These are phyloP conservation scores for Colletotrichum sp. DNA, from an alignment of 2,329 filamentous ascomycete genomes.

Conservation along the genomic window DNA sequence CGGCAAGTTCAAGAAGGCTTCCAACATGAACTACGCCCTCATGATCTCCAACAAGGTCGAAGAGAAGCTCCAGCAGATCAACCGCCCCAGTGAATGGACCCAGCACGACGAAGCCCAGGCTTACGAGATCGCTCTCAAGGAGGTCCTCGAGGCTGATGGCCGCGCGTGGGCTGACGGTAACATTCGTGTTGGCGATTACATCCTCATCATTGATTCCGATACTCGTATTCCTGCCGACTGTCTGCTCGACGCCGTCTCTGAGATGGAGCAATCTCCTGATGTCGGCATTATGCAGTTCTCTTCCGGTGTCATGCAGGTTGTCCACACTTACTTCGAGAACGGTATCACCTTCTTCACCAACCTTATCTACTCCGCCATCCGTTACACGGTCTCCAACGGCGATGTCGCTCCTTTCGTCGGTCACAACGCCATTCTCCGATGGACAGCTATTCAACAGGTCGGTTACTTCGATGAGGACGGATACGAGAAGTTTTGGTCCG, in stretches of 20 bases:
- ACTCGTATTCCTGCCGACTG: slow-evolving; percentile 81
- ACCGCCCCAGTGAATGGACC: slow-evolving; percentile 67
- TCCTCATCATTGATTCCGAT: slow-evolving; percentile 79
- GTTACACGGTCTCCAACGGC: slow-evolving; percentile 77
- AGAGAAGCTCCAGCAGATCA: slow-evolving; percentile 65
- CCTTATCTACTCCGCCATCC: slow-evolving; percentile 78
- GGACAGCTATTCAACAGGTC: slow-evolving; percentile 77
- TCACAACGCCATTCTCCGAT: slow-evolving; percentile 80
- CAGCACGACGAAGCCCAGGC: slow-evolving; percentile 71
- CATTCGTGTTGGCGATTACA: slow-evolving; percentile 85
- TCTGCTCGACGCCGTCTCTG: slow-evolving; percentile 77
- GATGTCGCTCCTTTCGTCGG: slow-evolving; percentile 82
- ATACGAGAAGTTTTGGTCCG: slow-evolving; percentile 83
- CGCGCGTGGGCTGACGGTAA: slow-evolving; percentile 85
- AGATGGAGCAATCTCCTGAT: slow-evolving; percentile 81
- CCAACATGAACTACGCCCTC: slow-evolving; percentile 75
- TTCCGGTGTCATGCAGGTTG: slow-evolving; percentile 81
- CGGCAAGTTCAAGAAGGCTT: slow-evolving; percentile 74
- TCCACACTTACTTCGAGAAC: slow-evolving; percentile 74
- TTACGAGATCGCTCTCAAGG: slow-evolving; percentile 69
- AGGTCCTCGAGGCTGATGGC: slow-evolving; percentile 70
- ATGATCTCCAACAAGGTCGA: slow-evolving; percentile 74
- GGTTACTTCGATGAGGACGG: slow-evolving; percentile 73
- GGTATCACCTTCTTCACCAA: slow-evolving; percentile 76
- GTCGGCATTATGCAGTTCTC: slow-evolving; percentile 82